Base-by-base conservation (phyloP, 805 yeast genomes). In the Hermanozyma aechmeae region DNA sequence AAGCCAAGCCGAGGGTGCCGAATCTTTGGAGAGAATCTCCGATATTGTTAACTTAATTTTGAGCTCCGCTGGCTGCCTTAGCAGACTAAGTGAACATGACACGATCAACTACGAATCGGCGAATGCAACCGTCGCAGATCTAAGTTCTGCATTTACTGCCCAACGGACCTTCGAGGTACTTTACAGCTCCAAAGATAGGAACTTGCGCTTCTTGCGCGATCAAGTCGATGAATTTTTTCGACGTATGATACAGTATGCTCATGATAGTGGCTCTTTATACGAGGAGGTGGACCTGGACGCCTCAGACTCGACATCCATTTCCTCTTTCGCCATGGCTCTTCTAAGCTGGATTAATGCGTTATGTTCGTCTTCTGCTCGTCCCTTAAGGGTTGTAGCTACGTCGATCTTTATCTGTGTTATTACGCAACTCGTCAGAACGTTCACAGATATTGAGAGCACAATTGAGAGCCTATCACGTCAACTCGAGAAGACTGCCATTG, bases 331-430 rank as follows among this genome's bases (percentile, higher is more conserved):
- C 54, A 74, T 62, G 25, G 72, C 72, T 32, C 31, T 83, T 2
- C 46, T 81, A 16, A 71, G 81, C 4, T 86, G 96, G 96, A 52
- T 86, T 11, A 65, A 79, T 1, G 69, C 85, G 0, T 57, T 87
- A 30, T 72, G 89, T 2, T 73, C 83, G 0, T 73, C 85, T 13
- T 67, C 73, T 21, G 57, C 80, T 7, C 65, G 95, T 37, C 71
- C 92, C 1, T 62, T 87, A 33, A 65, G 96, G 47, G 75, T 66
- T 41, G 69, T 74, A 2, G 58, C 95, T 0, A 74, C 94, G 0
- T 35, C 71, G 4, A 56, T 76, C 3, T 57, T 81, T 15, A 62
- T 82, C 19, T 51, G 61, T 8, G 67, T 85, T 35, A 79, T 80
- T 45, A 68, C 79, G 6, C 59, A 68, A 8, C 48, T 86, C 23